These are phyloP conservation scores for Kwoniella heveanensis DNA, from an alignment of 768 basidiomycete genomes.

Conservation along the genomic window DNA sequence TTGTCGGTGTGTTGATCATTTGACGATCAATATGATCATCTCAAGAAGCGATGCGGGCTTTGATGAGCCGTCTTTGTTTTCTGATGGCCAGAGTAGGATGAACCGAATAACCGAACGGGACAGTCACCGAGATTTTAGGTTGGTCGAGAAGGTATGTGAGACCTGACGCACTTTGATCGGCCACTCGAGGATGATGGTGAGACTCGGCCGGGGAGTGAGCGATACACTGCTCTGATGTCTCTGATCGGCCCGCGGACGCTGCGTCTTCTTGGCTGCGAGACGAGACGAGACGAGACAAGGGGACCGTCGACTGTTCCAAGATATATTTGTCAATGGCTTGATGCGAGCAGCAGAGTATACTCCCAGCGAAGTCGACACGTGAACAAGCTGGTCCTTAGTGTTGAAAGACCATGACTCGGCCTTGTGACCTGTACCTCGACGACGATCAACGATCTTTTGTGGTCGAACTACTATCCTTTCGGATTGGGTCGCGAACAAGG, in stretches of 20 bases:
- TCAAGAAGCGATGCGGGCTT: neutral
- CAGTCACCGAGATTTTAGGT: neutral
- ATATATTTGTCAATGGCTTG: too few species aligned
- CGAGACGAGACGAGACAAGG: neutral
- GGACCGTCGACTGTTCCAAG: neutral
- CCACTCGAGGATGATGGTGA: neutral
- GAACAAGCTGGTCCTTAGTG: too few species aligned
- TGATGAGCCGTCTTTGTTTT: neutral
- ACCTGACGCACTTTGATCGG: neutral
- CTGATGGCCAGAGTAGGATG: neutral
- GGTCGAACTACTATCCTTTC: too few species aligned
- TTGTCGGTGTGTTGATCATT: too few species aligned
- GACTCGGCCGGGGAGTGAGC: neutral
- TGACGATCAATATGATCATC: neutral
- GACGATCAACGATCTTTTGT: neutral
- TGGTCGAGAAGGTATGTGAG: neutral
- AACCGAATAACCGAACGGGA: neutral
- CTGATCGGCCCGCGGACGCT: neutral
- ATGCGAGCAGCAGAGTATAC: too few species aligned
- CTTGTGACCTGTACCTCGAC: neutral
- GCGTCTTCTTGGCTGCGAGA: neutral
- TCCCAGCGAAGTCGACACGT: too few species aligned
- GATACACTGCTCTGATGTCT: neutral
- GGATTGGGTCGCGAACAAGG: neutral
- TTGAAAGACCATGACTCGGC: too few species aligned